phyloP scores from a whole-genome alignment of 2,329 filamentous ascomycete genomes.

The Exophiala spinifera region DNA sequence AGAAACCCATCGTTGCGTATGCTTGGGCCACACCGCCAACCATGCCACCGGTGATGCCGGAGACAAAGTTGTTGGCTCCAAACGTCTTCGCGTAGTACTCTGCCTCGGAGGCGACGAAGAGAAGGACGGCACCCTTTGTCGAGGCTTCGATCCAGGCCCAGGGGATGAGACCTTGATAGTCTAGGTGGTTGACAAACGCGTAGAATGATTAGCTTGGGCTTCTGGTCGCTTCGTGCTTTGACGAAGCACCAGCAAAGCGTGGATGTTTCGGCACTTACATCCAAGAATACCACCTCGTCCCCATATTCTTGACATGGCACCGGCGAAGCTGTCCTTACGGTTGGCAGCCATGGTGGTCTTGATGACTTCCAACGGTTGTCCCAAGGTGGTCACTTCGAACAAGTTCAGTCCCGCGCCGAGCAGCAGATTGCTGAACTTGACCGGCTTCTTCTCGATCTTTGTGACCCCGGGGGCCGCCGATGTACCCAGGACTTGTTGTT shows the following conservation, averaged over 20 bases:
- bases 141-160: constrained; percentile 99
- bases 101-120: constrained; percentile 97
- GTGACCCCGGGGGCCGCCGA: constrained; percentile 28
- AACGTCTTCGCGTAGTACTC: constrained; percentile 86
- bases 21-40: constrained; percentile 93
- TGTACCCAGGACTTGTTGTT: constrained; percentile 26
- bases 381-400: constrained; percentile 77
- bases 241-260: background rate
- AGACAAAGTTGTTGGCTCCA: constrained; percentile 81
- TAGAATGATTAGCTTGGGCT: constrained; percentile 13
- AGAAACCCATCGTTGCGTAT: constrained; percentile 99
- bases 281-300: constrained; percentile 86
- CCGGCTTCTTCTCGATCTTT: constrained; percentile 92
- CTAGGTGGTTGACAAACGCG: too few relatives aligned
- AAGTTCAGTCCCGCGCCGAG: constrained; percentile 91
- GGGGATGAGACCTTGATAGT: constrained; percentile 98
- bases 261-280: constrained; percentile 73
- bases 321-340: constrained; percentile 78
- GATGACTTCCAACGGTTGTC: constrained; percentile 90
- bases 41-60: constrained; percentile 88
- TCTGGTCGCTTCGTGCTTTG: too few relatives aligned
- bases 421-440: constrained; percentile 99
- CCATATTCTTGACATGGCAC: constrained; percentile 85
- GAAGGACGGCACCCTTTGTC: constrained; percentile 96
- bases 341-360: constrained; percentile 99